Evolutionary conservation across 441 rosid species (phyloP).

Genomic region (Jatropha multifida): DNA sequence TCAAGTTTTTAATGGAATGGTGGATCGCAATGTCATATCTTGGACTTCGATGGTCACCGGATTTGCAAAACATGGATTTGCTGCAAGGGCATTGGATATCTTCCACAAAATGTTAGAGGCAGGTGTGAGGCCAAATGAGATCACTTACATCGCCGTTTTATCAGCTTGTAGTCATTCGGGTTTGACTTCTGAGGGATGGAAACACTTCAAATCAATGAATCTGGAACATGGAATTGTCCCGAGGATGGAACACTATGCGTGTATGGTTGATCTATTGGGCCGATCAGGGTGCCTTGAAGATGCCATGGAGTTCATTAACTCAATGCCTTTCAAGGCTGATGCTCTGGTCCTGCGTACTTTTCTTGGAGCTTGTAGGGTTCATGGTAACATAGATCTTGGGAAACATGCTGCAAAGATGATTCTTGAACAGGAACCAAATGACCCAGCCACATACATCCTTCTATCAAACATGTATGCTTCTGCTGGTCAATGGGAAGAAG

Average conservation of each 20-base stretch:
- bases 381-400: neutral
- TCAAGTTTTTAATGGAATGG: conserved; percentile 16
- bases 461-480: neutral
- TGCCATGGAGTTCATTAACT: neutral
- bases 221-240: neutral
- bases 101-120: neutral
- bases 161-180: neutral
- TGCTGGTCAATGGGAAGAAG: neutral
- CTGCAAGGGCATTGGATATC: neutral
- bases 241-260: neutral
- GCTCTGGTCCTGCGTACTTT: neutral
- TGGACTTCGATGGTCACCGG: neutral
- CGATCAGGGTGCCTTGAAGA: neutral
- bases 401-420: neutral
- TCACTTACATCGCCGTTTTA: neutral
- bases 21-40: neutral
- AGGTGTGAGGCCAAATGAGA: conserved; percentile 3
- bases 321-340: neutral
- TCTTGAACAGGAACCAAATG: neutral
- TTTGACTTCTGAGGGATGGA: neutral
- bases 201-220: neutral
- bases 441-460: neutral
- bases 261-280: conserved; percentile 1
- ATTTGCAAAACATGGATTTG: conserved; percentile 3
- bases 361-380: neutral